Base-by-base conservation (phyloP, 768 basidiomycete species). In the Suillus luteus region DNA sequence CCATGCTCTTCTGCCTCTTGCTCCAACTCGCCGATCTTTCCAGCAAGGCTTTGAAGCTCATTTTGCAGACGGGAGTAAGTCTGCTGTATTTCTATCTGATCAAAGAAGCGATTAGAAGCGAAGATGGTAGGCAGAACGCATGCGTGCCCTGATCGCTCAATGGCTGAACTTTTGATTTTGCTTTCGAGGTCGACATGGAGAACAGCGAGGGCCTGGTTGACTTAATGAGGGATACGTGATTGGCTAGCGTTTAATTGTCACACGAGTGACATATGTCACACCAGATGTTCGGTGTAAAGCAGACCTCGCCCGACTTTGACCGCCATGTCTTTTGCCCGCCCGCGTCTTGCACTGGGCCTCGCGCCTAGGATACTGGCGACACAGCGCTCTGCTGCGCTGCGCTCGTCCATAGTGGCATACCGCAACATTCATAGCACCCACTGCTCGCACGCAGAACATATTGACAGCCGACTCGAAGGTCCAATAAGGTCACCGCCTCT, bases 1-100 rank as follows among this genome's bases (percentile, higher is more conserved):
- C 84, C 83, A 75, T 99, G 95, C 73, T 99, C 97, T 66, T 99
- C 97, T 22, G 93, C 87, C 71, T 99, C 97, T 68, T 90, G 87
- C 75, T 99, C 97, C 38, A 99, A 83, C 77, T 99, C 97, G 65
- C 93, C 92, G 69, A 99, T 96, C 79, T 99, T 99, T 67, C 89
- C 86, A 43, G 95, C 94, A 33, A 99, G 78, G n/a, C 88, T 85
- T 75, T 96, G 94, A 35, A 99, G 80, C 57, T 99, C 96, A 77
- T 85, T 92, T 76, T 96, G 92, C 70, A 91, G 83, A 63, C 89
- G 86, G 66, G 88, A 82, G 72, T 92, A 96, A 49, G 81, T 90
- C 77, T 89, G 86, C 76, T 94, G 91, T 63, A 95, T 86, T 76
- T 95, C 93, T 94, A 81, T 81, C 85, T 85, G 73, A 77, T 77